phyloP scores from a whole-genome alignment of 768 basidiomycete genomes.

The Suillus alpinus region DNA sequence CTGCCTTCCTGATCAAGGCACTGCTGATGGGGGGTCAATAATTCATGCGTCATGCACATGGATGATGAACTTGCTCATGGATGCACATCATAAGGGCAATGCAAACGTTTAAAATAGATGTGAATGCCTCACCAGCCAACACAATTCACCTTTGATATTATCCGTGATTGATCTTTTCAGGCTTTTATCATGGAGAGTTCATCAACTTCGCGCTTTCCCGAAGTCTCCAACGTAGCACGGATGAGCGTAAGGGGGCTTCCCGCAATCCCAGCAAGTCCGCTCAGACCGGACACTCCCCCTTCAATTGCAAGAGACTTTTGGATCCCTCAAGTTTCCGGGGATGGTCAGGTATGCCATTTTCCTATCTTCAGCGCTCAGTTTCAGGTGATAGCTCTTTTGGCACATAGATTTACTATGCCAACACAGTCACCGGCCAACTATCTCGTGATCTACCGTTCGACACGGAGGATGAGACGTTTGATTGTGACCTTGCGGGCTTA shows the following conservation, averaged over 20 bases:
- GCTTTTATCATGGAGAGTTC: slow-evolving; percentile 20
- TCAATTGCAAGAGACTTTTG: slow-evolving; percentile 68
- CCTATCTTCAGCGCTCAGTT: background rate
- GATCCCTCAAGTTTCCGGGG: slow-evolving; percentile 80
- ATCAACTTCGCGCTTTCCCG: slow-evolving; percentile 7
- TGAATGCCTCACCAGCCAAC: background rate
- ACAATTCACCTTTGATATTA: background rate
- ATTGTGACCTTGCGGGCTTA: slow-evolving; percentile 54
- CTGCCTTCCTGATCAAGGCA: background rate
- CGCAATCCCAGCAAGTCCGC: slow-evolving; percentile 18
- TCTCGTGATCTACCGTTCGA: slow-evolving; percentile 81
- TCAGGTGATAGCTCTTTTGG: background rate
- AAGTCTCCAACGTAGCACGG: slow-evolving; percentile 3
- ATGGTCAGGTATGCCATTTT: slow-evolving; percentile 68
- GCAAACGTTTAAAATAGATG: background rate
- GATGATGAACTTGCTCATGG: background rate
- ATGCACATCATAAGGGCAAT: background rate
- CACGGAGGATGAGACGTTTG: slow-evolving; percentile 52
- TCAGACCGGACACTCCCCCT: slow-evolving; percentile 6
- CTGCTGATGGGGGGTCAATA: slow-evolving; percentile 1
- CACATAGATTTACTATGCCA: slow-evolving; percentile 86
- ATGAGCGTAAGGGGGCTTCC: slow-evolving; percentile 29
- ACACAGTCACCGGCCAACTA: slow-evolving; percentile 76
- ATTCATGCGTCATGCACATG: background rate
- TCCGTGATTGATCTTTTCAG: background rate